Base-by-base conservation (phyloP, 1,139 yeast species). In the Zygoascus meyerae region DNA sequence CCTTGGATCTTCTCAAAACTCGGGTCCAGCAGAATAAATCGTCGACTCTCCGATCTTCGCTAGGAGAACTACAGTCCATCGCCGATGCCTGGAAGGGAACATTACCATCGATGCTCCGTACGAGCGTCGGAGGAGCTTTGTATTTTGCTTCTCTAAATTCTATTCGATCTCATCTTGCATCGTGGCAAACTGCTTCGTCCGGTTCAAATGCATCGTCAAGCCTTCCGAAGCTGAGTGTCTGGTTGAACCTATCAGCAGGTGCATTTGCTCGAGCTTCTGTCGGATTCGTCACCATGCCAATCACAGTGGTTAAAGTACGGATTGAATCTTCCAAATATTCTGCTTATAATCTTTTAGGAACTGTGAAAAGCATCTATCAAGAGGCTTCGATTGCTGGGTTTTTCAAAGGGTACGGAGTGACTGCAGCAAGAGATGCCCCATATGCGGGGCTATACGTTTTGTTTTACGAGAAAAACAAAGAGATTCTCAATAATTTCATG, bases 271-370 rank as follows among this genome's bases (percentile, higher is more conserved):
- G 98, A 48, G 90, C 92, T 0, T 53, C 77, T 1, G 95, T 89
- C 4, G 98, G 98, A 1, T 75, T 83, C 53, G 53, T 86, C 16
- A 87, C 96, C n/a, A 92, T 92, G 98, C 98, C 98, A 0, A 78
- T 92, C n/a, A 92, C 98, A 0, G 81, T 92, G n/a, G 68, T 92
- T 41, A 92, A 92, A 61, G 94, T 95, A 9, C 73, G 97, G 40
- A 89, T 77, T 59, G 97, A 92, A 65, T 65, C 70, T 8, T 83
- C 83, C 46, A 57, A 83, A 49, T 90, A 86, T 66, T 68, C 76
- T 42, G 89, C 89, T 64, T 73, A 70, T 38, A 79, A 95, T 11
- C 64, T 92, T 59, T 57, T 64, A 29, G 82, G 79, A 42, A 94
- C 95, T 0, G 63, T 78, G 1, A 67, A 62, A 36, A 78, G 79